Evolutionary conservation across 306 rosid genomes (phyloP).

Genomic region (Gastrolobium villosum): DNA sequence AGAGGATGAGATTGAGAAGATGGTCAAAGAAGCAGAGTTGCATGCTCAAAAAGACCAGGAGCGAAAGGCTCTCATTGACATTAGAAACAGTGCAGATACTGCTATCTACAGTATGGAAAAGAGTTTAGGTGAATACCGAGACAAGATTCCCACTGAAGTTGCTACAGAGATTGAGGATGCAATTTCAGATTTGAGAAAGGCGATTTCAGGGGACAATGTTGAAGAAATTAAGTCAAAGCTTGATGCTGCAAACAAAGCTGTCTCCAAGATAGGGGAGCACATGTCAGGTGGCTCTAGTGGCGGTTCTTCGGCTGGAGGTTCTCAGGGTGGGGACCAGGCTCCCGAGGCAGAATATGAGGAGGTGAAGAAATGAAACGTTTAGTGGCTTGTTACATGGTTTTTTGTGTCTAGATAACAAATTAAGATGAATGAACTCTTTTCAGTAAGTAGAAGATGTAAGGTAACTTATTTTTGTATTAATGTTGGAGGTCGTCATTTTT

Average conservation of each 20-base stretch:
- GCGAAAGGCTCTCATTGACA: constrained; percentile 79
- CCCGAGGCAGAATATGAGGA: constrained; percentile 94
- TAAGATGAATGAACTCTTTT: constrained; percentile 16
- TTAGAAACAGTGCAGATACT: constrained; percentile 89
- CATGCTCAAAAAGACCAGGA: constrained; percentile 93
- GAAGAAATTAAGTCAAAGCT: constrained; percentile 84
- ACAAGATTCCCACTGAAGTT: constrained; percentile 84
- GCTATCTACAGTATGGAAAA: constrained; percentile 88
- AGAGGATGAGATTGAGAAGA: constrained; percentile 83
- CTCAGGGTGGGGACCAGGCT: constrained; percentile 88
- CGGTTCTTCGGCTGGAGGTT: constrained; percentile 68
- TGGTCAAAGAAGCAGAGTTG: constrained; percentile 93
- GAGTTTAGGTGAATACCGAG: constrained; percentile 84
- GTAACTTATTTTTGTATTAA: constrained; percentile 49
- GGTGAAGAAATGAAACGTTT: constrained; percentile 74
- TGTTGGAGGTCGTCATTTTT: constrained; percentile 43
- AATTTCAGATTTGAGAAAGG: constrained; percentile 74
- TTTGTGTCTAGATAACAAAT: constrained; percentile 23
- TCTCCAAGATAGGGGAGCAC: constrained; percentile 90
- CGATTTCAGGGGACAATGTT: constrained; percentile 61
- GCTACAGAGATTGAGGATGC: constrained; percentile 87
- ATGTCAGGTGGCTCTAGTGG: constrained; percentile 81
- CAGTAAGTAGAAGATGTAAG: constrained; percentile 32
- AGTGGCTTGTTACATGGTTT: not conserved
- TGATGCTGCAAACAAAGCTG: constrained; percentile 89